Evolutionary conservation across 2,329 filamentous ascomycete species (phyloP).

Genomic region (Phyllosticta citribraziliensis): DNA sequence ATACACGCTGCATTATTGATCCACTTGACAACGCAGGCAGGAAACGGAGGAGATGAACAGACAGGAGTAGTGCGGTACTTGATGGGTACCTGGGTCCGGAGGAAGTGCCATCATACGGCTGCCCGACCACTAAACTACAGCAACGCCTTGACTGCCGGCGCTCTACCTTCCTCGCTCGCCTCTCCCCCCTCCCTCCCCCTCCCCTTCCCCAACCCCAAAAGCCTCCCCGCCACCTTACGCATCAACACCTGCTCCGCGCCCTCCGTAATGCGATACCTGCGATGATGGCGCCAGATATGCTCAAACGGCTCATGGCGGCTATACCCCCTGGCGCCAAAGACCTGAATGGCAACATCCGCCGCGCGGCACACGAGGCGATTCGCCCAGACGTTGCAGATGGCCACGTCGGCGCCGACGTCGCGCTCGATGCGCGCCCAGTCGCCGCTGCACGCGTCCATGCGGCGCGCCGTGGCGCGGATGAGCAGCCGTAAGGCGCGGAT

Average conservation of each 20-base stretch:
- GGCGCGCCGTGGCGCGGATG: constrained; percentile 50
- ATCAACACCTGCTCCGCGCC: constrained; percentile 58
- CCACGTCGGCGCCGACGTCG: constrained; percentile 50
- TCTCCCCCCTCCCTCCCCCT: background rate
- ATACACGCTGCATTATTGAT: too few species aligned
- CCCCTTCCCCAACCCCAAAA: constrained; percentile 45
- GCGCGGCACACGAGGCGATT: constrained; percentile 51
- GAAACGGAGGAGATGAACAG: too few species aligned
- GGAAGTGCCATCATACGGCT: too few species aligned
- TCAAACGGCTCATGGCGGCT: constrained; percentile 51
- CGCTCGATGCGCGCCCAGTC: constrained; percentile 40
- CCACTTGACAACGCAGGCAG: too few species aligned
- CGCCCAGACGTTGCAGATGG: constrained; percentile 58
- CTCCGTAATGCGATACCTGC: constrained; percentile 54
- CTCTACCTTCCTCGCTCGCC: background rate
- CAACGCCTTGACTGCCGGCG: background rate
- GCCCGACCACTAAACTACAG: too few species aligned
- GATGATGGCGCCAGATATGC: constrained; percentile 56
- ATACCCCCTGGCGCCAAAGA: constrained; percentile 52
- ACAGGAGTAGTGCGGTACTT: too few species aligned
- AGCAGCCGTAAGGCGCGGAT: constrained; percentile 52
- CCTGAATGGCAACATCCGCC: constrained; percentile 53
- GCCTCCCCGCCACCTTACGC: constrained; percentile 51
- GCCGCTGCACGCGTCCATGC: constrained; percentile 46
- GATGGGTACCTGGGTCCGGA: too few species aligned